Evolutionary conservation across 2,329 filamentous ascomycete genomes (phyloP).

Genomic region (Clarireedia monteithiana): DNA sequence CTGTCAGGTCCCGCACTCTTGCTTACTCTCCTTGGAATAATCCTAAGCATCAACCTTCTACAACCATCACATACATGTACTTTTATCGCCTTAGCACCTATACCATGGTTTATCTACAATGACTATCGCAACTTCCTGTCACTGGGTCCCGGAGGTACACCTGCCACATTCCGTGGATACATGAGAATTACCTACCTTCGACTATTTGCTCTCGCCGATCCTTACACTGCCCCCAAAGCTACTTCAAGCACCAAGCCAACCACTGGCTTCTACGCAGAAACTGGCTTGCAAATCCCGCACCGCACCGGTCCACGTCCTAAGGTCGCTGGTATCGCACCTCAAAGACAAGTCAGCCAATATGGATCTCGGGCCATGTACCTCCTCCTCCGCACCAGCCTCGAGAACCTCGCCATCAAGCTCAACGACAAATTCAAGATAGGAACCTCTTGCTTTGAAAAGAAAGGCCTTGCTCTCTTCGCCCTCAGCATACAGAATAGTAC

Average conservation of each 20-base stretch:
- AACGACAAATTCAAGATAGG: constrained; percentile 49
- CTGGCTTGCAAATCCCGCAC: constrained; percentile 48
- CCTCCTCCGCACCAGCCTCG: constrained; percentile 46
- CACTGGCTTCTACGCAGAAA: constrained; percentile 47
- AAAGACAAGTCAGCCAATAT: constrained; percentile 67
- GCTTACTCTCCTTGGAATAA: constrained; percentile 45
- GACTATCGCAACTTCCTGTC: constrained; percentile 71
- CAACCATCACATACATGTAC: constrained; percentile 40
- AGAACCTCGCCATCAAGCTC: constrained; percentile 39
- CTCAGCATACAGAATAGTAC: constrained; percentile 57
- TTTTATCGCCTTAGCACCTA: constrained; percentile 42
- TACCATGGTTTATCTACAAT: constrained; percentile 45
- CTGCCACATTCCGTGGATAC: constrained; percentile 66
- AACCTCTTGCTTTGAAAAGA: constrained; percentile 74
- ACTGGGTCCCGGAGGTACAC: constrained; percentile 74
- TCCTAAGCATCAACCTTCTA: constrained; percentile 45
- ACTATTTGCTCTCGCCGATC: constrained; percentile 62
- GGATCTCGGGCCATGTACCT: constrained; percentile 46
- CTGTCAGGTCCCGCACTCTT: constrained; percentile 24
- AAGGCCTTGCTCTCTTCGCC: constrained; percentile 69
- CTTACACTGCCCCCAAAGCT: constrained; percentile 51
- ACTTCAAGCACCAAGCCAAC: constrained; percentile 44
- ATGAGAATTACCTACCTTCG: constrained; percentile 65
- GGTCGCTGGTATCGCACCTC: constrained; percentile 71
- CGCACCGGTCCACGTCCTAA: constrained; percentile 56